Evolutionary conservation across 2,329 filamentous ascomycete genomes (phyloP).

Genomic region (Fusarium devonianum): DNA sequence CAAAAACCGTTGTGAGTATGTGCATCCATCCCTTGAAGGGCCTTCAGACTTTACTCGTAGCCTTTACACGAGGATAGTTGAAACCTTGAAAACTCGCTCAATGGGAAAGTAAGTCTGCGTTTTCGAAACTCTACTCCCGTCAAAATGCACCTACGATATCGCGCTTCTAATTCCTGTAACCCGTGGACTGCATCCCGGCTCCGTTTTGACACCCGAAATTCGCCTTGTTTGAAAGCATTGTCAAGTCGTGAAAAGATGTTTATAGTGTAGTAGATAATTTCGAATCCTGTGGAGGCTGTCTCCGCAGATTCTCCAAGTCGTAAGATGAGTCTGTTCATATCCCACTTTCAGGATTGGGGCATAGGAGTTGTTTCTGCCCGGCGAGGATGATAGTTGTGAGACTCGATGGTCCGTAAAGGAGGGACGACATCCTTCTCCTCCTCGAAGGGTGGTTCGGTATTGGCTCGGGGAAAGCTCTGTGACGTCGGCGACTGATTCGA

Average conservation of each 20-base stretch:
- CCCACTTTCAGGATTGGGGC: conserved; percentile 21
- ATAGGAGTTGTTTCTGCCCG: conserved; percentile 41
- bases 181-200: conserved; percentile 17
- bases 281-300: too few species aligned
- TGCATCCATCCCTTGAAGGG: neutral
- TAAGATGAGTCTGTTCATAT: neutral
- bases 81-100: neutral
- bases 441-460: conserved; percentile 40
- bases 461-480: conserved; percentile 33
- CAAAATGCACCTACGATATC: neutral
- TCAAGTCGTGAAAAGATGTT: conserved; percentile 13
- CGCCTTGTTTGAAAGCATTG: conserved; percentile 17
- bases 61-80: neutral
- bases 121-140: neutral
- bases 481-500: conserved; percentile 43
- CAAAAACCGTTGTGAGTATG: conserved; percentile 6
- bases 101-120: conserved; percentile 20
- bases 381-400: conserved; percentile 36
- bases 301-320: neutral
- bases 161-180: conserved; percentile 16
- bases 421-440: conserved; percentile 41
- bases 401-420: conserved; percentile 37
- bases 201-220: conserved; percentile 11
- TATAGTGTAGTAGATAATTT: neutral
- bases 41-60: neutral